Evolutionary conservation across 495 filamentous ascomycete species (phyloP).

Genomic region (Tuber borchii): DNA sequence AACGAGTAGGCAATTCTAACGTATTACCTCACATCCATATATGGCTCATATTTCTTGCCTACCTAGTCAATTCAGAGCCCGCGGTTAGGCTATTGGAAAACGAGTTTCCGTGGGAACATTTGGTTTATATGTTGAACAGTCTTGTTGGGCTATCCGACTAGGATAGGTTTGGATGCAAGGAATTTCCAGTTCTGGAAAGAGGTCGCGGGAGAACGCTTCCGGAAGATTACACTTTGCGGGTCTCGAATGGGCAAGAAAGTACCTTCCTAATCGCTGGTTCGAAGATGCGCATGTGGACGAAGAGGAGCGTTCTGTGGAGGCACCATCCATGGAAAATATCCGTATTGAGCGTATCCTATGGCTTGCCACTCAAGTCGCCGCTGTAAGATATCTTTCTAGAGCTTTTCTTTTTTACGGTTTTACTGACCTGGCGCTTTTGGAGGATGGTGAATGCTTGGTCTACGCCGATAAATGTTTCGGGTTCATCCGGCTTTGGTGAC

Average conservation of each 20-base stretch:
- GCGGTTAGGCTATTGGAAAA: conserved; percentile 52
- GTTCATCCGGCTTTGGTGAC: conserved; percentile 26
- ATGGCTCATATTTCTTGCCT: conserved; percentile 62
- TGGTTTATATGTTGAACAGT: conserved; percentile 62
- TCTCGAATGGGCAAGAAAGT: conserved; percentile 60
- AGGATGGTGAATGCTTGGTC: conserved; percentile 26
- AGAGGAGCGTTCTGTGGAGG: conserved; percentile 67
- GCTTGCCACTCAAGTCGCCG: conserved; percentile 57
- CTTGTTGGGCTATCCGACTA: conserved; percentile 48
- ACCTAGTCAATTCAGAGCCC: conserved; percentile 50
- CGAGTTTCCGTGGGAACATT: conserved; percentile 60
- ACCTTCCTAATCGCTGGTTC: conserved; percentile 69
- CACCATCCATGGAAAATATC: conserved; percentile 56
- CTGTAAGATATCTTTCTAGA: conserved; percentile 11
- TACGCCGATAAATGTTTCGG: conserved; percentile 22
- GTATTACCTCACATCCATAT: conserved; percentile 63
- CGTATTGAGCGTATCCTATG: conserved; percentile 68
- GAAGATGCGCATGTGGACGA: conserved; percentile 62
- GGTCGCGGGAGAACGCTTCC: conserved; percentile 57
- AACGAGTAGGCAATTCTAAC: conserved; percentile 54
- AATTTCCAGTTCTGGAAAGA: conserved; percentile 53
- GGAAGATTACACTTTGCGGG: conserved; percentile 76
- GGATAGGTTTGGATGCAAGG: conserved; percentile 48
- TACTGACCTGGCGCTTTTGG: conserved; percentile 7
- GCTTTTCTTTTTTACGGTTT: background rate